Percentiles rank a stretch among this genome's conserved stretches.
Evolutionary conservation across 345 rosid genomes (phyloP).

Genomic region (Aquilaria sinensis): DNA sequence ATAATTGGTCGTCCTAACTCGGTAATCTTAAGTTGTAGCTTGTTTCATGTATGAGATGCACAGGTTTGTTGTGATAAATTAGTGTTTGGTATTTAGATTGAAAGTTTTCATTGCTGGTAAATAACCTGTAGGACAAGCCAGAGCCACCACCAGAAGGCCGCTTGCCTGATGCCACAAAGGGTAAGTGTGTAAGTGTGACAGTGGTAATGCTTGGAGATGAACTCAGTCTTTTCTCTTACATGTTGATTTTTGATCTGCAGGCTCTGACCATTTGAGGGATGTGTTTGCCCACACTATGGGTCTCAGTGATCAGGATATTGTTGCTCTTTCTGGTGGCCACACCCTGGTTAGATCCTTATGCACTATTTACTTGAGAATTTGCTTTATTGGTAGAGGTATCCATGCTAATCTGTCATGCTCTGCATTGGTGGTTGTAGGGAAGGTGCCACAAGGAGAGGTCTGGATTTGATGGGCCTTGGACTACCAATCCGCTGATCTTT

Average conservation of each 20-base stretch:
- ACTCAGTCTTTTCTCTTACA: background rate
- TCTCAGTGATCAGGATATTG: slow-evolving; percentile 84
- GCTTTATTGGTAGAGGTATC: too few species aligned
- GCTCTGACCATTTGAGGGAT: slow-evolving; percentile 72
- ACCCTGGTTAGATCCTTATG: slow-evolving; percentile 45
- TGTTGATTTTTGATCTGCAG: slow-evolving; percentile 18
- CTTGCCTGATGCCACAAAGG: slow-evolving; percentile 88
- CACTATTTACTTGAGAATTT: background rate
- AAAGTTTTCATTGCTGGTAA: background rate
- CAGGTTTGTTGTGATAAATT: background rate
- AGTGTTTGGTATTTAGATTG: background rate
- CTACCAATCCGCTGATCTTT: slow-evolving; percentile 75
- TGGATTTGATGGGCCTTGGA: slow-evolving; percentile 98
- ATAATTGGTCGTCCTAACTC: too few species aligned
- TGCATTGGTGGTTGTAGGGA: slow-evolving; percentile 40
- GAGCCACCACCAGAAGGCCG: slow-evolving; percentile 96
- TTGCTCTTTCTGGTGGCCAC: slow-evolving; percentile 92
- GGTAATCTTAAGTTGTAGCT: too few species aligned
- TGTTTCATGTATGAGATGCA: background rate
- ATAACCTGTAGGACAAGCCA: slow-evolving; percentile 68
- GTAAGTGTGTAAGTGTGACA: slow-evolving; percentile 24
- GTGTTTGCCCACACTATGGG: slow-evolving; percentile 76
- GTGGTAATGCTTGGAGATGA: background rate
- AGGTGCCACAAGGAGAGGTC: slow-evolving; percentile 96
- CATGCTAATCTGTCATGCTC: background rate